A percentile compares a stretch with the other conserved stretches of the same genome.
These are phyloP conservation scores for Rhododendron ferrugineum DNA, from an alignment of 148 eudicot species.

Conservation along the genomic window DNA sequence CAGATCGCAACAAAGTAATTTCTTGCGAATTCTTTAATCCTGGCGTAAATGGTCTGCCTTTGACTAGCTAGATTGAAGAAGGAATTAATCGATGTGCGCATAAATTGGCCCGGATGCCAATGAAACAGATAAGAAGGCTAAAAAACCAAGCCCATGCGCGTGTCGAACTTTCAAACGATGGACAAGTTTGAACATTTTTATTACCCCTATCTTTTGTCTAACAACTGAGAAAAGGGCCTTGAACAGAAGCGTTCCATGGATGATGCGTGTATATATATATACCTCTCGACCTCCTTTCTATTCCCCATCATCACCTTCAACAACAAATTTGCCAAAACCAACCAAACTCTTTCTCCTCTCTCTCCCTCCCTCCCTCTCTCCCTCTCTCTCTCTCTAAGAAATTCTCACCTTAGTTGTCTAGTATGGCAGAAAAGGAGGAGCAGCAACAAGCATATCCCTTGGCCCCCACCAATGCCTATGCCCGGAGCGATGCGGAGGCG, in stretches of 20 bases:
- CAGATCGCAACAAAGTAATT: neutral
- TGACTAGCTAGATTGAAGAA: neutral
- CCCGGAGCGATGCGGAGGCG: neutral
- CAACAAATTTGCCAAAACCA: neutral
- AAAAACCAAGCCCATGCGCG: neutral
- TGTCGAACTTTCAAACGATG: neutral
- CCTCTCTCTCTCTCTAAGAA: neutral
- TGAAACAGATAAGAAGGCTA: no score
- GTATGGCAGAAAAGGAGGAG: neutral
- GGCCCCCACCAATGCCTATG: neutral
- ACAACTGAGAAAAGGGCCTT: neutral
- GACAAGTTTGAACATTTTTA: neutral
- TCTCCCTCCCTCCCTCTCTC: neutral
- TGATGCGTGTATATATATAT: neutral
- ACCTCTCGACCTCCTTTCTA: neutral
- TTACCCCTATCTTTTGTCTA: neutral
- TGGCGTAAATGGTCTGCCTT: fast-evolving
- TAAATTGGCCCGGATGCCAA: no score
- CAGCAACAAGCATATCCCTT: neutral
- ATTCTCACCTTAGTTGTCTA: neutral
- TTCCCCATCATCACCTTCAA: neutral
- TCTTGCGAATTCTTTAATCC: no score
- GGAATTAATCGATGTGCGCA: fast-evolving
- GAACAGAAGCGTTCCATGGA: neutral
- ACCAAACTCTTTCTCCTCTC: neutral